A percentile compares a stretch with the other conserved stretches of the same genome.
Evolutionary conservation across 73 alveolate species (phyloP).

Genomic region (Effrenium voratum): DNA sequence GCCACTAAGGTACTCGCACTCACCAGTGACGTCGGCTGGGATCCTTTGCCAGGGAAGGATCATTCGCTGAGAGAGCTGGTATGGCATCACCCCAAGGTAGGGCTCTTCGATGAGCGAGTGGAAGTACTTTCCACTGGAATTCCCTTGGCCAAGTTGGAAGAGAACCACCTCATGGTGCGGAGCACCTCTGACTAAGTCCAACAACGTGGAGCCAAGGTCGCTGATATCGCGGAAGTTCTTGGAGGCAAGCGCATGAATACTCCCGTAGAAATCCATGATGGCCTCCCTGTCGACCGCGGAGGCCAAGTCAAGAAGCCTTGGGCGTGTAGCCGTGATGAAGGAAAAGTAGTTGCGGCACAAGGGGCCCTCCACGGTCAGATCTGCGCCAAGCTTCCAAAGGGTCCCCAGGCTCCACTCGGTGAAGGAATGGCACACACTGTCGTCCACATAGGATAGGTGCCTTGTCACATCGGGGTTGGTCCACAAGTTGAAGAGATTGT

Average conservation of each 20-base stretch:
- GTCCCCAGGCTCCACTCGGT: background rate
- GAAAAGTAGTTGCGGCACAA: conserved; percentile 8
- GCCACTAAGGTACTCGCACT: too few relatives aligned
- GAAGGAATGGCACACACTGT: conserved; percentile 30
- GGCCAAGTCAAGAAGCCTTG: background rate
- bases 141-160: background rate
- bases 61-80: conserved; percentile 1
- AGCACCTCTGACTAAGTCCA: background rate
- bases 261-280: background rate
- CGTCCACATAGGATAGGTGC: background rate
- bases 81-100: background rate
- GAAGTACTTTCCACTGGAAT: background rate
- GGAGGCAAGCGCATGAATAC: background rate
- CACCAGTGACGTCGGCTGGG: background rate
- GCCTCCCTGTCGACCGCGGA: background rate
- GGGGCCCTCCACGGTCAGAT: background rate
- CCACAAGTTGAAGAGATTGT: background rate
- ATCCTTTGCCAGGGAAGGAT: conserved; percentile 5
- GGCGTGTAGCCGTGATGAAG: background rate
- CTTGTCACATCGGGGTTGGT: background rate
- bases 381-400: conserved; percentile 9
- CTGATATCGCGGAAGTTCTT: background rate
- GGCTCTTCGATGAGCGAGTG: background rate
- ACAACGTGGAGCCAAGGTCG: background rate
- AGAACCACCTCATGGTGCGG: background rate